Evolutionary conservation across 192 early-diverging fungal genomes (phyloP).

Genomic region (Backusella mclennaniae): DNA sequence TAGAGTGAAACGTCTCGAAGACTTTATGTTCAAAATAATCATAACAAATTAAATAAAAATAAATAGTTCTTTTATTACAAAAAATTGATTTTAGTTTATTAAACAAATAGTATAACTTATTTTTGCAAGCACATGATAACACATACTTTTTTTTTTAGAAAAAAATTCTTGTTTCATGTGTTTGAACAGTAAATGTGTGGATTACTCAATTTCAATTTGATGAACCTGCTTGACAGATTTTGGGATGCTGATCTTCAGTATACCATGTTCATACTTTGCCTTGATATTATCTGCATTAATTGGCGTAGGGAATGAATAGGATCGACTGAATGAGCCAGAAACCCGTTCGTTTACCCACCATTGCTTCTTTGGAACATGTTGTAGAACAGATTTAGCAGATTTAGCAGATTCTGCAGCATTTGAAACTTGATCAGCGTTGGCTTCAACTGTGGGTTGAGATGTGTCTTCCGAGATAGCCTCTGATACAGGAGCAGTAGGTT

Average conservation of each 20-base stretch:
- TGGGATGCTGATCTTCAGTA: conserved; percentile 18
- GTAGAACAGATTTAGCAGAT: neutral
- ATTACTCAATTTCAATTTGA: conserved; percentile 20
- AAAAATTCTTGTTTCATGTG: neutral
- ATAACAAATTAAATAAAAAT: too few species aligned
- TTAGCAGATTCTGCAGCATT: neutral
- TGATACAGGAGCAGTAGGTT: neutral
- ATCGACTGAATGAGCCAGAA: conserved; percentile 20
- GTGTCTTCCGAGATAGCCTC: neutral
- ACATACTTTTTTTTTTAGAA: too few species aligned
- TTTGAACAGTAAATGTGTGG: neutral
- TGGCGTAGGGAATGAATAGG: conserved; percentile 16
- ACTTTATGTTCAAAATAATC: too few species aligned
- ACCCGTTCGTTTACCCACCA: conserved; percentile 28
- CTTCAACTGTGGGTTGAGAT: neutral
- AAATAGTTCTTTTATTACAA: too few species aligned
- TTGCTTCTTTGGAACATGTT: neutral
- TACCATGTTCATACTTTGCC: conserved; percentile 25
- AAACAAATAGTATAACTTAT: neutral
- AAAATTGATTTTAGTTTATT: too few species aligned
- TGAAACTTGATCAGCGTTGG: neutral
- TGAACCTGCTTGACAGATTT: conserved; percentile 9
- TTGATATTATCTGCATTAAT: conserved; percentile 25
- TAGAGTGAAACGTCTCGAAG: too few species aligned
- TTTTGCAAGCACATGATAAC: neutral